Evolutionary conservation across 75 land plant species (phyloP).

Genomic region (Chamaecyparis obtusa): DNA sequence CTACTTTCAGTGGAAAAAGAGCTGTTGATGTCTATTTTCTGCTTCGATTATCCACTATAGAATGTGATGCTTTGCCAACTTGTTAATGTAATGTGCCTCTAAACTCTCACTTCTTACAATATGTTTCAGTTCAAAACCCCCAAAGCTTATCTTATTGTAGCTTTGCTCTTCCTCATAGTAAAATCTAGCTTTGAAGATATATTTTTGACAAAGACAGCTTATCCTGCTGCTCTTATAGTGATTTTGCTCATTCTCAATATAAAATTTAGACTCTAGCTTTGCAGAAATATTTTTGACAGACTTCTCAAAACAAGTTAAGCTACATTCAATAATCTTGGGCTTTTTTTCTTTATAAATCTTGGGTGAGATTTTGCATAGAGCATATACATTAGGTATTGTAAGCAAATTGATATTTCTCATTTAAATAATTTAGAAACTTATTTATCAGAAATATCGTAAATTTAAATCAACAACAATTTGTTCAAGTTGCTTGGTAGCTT

Average conservation of each 20-base stretch:
- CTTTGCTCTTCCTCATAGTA: neutral
- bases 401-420: neutral
- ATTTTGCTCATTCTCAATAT: too few species aligned
- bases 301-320: neutral
- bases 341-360: too few species aligned
- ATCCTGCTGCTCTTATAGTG: neutral
- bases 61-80: neutral
- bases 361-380: neutral
- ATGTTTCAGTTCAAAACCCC: neutral
- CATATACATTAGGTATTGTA: neutral
- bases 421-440: neutral
- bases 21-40: neutral
- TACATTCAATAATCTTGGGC: neutral
- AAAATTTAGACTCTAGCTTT: too few species aligned
- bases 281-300: neutral
- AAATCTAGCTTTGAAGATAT: neutral
- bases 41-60: neutral
- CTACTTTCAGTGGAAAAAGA: neutral
- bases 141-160: neutral
- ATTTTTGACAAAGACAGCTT: neutral
- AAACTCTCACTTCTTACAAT: neutral
- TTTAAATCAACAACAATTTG: neutral
- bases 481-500: neutral
- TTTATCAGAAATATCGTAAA: neutral
- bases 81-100: neutral